Conservation (phyloP, 345 rosid genomes). For the Murraya koenigii region DNA sequence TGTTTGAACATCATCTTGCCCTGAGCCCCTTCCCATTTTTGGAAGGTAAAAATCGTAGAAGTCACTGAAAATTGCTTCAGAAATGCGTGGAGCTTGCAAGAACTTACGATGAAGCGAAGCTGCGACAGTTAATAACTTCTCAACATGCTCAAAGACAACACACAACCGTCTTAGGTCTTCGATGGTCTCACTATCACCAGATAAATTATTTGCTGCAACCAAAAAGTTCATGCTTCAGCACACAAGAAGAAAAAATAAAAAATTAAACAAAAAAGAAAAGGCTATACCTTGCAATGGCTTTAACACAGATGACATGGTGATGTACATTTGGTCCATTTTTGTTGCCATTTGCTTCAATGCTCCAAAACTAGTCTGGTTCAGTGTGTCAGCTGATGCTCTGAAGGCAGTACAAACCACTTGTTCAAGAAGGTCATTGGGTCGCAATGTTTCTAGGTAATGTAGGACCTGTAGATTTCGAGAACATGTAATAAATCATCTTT, state of each 20-base stretch:
- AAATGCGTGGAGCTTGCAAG: constrained; percentile 59
- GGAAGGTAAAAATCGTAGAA: constrained; percentile 57
- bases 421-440: constrained; percentile 88
- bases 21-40: constrained; percentile 54
- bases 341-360: constrained; percentile 66
- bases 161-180: constrained; percentile 68
- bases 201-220: constrained; percentile 56
- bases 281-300: constrained; percentile 60
- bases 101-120: constrained; percentile 89
- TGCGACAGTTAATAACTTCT: constrained; percentile 71
- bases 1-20: constrained; percentile 31
- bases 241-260: constrained; percentile 8
- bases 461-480: constrained; percentile 50
- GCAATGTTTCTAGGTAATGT: constrained; percentile 90
- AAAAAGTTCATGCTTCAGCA: background rate
- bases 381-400: constrained; percentile 88
- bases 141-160: constrained; percentile 67
- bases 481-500: background rate
- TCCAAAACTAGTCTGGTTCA: constrained; percentile 70
- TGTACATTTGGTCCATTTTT: constrained; percentile 74
- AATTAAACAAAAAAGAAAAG: background rate
- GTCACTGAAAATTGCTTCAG: constrained; percentile 70
- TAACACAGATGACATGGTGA: constrained; percentile 55
- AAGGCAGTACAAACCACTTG: constrained; percentile 97
- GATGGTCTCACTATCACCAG: constrained; percentile 46